Evolutionary conservation across 2,329 filamentous ascomycete species (phyloP), one percentile per base, ranked within the genome.

Genomic region (Diaporthe sp.): DNA sequence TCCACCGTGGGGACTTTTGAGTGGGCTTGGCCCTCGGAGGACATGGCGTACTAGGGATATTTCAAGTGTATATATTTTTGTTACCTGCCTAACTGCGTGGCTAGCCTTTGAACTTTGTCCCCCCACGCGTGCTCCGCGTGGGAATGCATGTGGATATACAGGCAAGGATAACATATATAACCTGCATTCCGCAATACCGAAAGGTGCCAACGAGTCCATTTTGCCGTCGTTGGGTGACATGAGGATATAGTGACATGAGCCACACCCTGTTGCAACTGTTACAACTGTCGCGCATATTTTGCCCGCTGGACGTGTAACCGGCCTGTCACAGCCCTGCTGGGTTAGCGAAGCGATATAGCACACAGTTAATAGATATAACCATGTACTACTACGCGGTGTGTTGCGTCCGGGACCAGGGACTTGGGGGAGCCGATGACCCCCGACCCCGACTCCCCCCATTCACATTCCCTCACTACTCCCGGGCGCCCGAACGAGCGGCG

Each of bases 61-160:
- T 68, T 54, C 64, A 68, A 28, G 6, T 68, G 64, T 68, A 66
- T 66, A 66, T 66, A 66, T 66, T 81, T 86, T 74, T 45, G 17
- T 64, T 86, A 89, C n/a, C 22, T 15, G 12, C 33, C 33, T 28
- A 25, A 22, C 67, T 22, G 28, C 57, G n/a, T 47, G 17, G 13
- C 60, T 64, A 33, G 60, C 40, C n/a, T 25, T 33, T 15, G 25
- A 64, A 15, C 25, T 64, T n/a, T n/a, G 47, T 40, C 25, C 68
- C 68, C 55, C 68, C 68, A 71, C 55, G 33, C 64, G 17, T 12
- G 22, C 45, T 67, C 61, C 22, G 45, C 42, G 45, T 52, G 38
- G 61, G 45, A 28, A 33, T 67, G 45, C 45, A 67, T 67, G 10
- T 38, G 33, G 19, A 67, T n/a, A 52, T 22, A 68, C 64, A n/a